Evolutionary conservation across 129 eudicot genomes (phyloP), one percentile per base, ranked within the genome.

Genomic region (Tagetes erecta): DNA sequence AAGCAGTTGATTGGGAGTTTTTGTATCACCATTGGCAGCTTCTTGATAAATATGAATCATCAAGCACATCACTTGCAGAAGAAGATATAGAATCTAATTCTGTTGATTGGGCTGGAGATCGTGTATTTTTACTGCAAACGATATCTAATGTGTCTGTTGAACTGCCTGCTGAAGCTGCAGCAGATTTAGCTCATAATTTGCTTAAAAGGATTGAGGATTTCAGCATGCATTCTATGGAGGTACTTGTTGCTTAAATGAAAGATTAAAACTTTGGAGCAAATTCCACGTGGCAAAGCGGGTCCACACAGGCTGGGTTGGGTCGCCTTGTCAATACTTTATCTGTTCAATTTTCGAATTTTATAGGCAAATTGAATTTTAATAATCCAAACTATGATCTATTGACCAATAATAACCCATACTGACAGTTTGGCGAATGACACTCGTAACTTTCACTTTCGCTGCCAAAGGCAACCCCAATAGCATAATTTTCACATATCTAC

Each of bases 211-310:
- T 95, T 2, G 96, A 91, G 72, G 90, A 87, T 75, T 95, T 95
- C 80, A 85, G 82, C 78, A 91, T 91, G 99, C 96, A 95, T 80
- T 84, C 90, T 11, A 88, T 96, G 75, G 97, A 95, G 97, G 99
- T 95, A 91, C 60, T 6, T 52, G 49, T 64, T 58, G 30, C 36
- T 41, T 58, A 2, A 4, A 7, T 38, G 13, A 70, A 36, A 33
- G 33, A 5, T 71, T 31, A 33, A 40, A 2, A 4, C 71, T 76
- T 44, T 68, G 40, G 44, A 68, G 42, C 51, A 56, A 57, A 56
- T 7, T 35, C 20, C 42, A 4, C 4, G 60, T 55, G 34, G 59
- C 59, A 6, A 51, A 51, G 2, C 3, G 51, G n/a, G 13, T 10
- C 51, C n/a, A 12, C 10, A 56, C 63, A 7, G 37, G 37, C 30